Evolutionary conservation across 2,329 filamentous ascomycete species (phyloP), one percentile per base, ranked within the genome.

Genomic region (Magnaporthiopsis rhizophila): DNA sequence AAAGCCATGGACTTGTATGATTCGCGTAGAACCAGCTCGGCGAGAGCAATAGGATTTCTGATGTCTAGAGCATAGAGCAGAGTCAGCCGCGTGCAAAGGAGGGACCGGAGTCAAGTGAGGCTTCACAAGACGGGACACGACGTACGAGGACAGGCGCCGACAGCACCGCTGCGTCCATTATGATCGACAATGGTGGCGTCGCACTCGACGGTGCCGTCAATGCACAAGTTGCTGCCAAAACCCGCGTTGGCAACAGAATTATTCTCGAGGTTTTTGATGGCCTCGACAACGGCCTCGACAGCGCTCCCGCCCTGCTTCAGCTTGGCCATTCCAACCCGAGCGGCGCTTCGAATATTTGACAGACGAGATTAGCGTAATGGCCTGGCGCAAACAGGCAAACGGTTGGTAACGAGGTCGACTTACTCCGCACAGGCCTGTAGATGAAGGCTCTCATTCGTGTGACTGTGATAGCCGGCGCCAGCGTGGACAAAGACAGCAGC

Each of bases 201-300:
- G 70, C 93, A 96, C 75, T 99, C 95, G 15, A 98, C 95, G 1
- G 87, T 85, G 1, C 95, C 95, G 69, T 97, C 89, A 67, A 96
- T 90, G 59, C 91, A 89, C 30, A 99, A 80, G 71, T 99, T 99
- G 77, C 95, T 99, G 60, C 96, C 95, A 73, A 90, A 98, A 0
- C 95, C 95, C 53, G 94, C 91, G 74, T 99, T 99, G 50, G 96
- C 99, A 69, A 99, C 96, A 71, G 97, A 92, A 65, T 90, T 88
- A 73, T 99, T 91, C 77, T 99, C 95, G 24, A 99, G 86, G 26
- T 91, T 82, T 69, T 89, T 91, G 71, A 99, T 87, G 36, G 95
- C 92, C 62, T 90, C 89, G 75, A 97, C 95, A 28, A 97, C 89
- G 21, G 93, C 95, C 72, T 98, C 92, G 4, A 94, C 82, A 5